Evolutionary conservation across 1,139 yeast genomes (phyloP), one percentile per base, ranked within the genome.

Genomic region (Wickerhamiella infanticola): DNA sequence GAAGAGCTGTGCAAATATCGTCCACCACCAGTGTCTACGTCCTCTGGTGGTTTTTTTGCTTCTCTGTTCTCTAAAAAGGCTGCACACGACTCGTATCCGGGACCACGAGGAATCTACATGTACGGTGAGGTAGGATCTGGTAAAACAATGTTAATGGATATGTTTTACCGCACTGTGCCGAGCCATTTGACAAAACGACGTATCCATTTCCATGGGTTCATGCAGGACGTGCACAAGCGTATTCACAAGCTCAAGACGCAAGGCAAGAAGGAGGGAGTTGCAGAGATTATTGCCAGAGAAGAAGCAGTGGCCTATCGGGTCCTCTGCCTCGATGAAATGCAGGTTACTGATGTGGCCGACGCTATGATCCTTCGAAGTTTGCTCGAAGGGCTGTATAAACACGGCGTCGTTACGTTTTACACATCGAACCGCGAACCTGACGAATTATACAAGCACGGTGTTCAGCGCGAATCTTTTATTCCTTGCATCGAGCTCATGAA

Each of bases 121-220:
- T 90, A 84, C 62, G 98, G 98, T 23, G 98, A 90, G 62, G 98
- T 90, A 40, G 98, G 98, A 3, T 86, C 97, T 64, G 98, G 98
- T 7, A 90, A 90, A 60, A 90, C 98, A 4, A 90, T 90, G 96
- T 70, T 90, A 52, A 88, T 90, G 97, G 98, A 90, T 63, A 70
- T 90, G 56, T 90, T 90, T 58, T 90, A 86, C 63, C 68, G 75
- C 24, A 84, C 95, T 0, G 72, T 90, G 13, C 96, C 97, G 0
- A 45, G 61, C 0, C 85, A 81, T 59, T 65, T 90, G 49, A 73
- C 90, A 26, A 86, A 85, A 57, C 74, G 70, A 55, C 70, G 98
- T 51, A 69, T 88, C 43, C 98, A 90, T 64, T 90, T 90, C 70
- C 98, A 90, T 63, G 95, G 86, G 54, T 90, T 90, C 62, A 90